Percentiles rank a stretch among this genome's conserved stretches.
Evolutionary conservation across 1,139 yeast genomes (phyloP).

Genomic region (Pichia norvegensis): DNA sequence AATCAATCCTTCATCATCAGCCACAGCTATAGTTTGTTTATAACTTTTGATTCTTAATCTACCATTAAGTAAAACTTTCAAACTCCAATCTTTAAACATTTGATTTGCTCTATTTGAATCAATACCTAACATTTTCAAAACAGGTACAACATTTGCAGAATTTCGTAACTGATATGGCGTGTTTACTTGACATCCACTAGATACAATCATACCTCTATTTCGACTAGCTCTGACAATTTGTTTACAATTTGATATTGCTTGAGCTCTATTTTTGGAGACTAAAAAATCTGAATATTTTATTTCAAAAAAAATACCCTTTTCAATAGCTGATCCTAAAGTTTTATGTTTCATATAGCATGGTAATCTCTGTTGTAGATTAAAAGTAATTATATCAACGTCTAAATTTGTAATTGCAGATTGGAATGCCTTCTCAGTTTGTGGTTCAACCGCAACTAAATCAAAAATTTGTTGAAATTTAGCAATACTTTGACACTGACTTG

Average conservation of each 20-base stretch:
- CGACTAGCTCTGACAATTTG: slow-evolving; percentile 79
- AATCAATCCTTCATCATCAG: slow-evolving; percentile 32
- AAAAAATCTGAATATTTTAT: slow-evolving; percentile 57
- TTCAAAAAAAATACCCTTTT: slow-evolving; percentile 78
- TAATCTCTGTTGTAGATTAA: slow-evolving; percentile 56
- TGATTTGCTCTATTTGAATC: slow-evolving; percentile 54
- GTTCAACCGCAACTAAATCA: slow-evolving; percentile 78
- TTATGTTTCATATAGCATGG: slow-evolving; percentile 81
- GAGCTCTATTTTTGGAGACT: slow-evolving; percentile 29
- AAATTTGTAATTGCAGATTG: slow-evolving; percentile 65
- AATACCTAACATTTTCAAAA: slow-evolving; percentile 64
- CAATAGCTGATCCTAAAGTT: slow-evolving; percentile 73
- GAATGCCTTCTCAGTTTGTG: slow-evolving; percentile 70
- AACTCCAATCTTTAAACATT: slow-evolving; percentile 53
- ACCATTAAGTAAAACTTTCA: slow-evolving; percentile 61
- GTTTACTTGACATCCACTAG: slow-evolving; percentile 67
- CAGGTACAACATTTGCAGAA: slow-evolving; percentile 58
- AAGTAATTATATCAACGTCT: slow-evolving; percentile 73
- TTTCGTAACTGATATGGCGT: slow-evolving; percentile 48
- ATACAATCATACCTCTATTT: slow-evolving; percentile 66
- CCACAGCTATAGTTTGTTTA: slow-evolving; percentile 55
- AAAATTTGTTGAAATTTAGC: slow-evolving; percentile 54
- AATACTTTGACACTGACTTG: slow-evolving; percentile 66
- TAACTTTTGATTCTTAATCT: slow-evolving; percentile 61
- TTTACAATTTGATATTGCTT: slow-evolving; percentile 54